These are phyloP conservation scores for Camellia granthamiana DNA, from an alignment of 148 eudicot species.

Conservation along the genomic window DNA sequence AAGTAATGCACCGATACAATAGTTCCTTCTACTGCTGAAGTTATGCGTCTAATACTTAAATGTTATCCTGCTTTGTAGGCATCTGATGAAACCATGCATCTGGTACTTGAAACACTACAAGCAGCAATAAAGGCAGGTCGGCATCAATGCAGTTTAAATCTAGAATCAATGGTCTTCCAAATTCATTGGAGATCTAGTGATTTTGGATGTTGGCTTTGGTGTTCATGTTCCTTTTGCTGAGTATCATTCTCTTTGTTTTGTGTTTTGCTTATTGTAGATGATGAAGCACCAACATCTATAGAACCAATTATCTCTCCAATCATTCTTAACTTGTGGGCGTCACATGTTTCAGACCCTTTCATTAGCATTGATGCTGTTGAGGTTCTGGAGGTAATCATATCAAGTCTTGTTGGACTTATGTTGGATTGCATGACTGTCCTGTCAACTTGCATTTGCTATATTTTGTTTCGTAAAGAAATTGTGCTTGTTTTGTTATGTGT, in stretches of 20 bases:
- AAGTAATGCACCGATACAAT: constrained; percentile 34
- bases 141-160: constrained; percentile 8
- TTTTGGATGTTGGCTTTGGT: background rate
- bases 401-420: constrained; percentile 4
- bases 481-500: background rate
- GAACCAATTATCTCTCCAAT: constrained; percentile 85
- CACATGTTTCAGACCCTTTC: constrained; percentile 94
- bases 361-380: constrained; percentile 93
- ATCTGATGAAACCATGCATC: constrained; percentile 95
- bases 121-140: constrained; percentile 81
- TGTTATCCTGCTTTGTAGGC: constrained; percentile 48
- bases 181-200: background rate
- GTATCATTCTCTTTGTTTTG: background rate
- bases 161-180: background rate
- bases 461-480: background rate
- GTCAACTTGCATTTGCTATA: background rate
- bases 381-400: constrained; percentile 75
- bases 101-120: constrained; percentile 91
- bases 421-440: background rate
- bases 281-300: constrained; percentile 59
- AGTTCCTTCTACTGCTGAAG: constrained; percentile 5
- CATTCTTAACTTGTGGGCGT: constrained; percentile 82
- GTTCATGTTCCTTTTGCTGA: background rate
- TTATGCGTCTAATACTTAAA: constrained; percentile 7
- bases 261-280: constrained; percentile 42